Base-by-base conservation (phyloP, 2,329 filamentous ascomycete genomes). In the Xylariaceae sp. region DNA sequence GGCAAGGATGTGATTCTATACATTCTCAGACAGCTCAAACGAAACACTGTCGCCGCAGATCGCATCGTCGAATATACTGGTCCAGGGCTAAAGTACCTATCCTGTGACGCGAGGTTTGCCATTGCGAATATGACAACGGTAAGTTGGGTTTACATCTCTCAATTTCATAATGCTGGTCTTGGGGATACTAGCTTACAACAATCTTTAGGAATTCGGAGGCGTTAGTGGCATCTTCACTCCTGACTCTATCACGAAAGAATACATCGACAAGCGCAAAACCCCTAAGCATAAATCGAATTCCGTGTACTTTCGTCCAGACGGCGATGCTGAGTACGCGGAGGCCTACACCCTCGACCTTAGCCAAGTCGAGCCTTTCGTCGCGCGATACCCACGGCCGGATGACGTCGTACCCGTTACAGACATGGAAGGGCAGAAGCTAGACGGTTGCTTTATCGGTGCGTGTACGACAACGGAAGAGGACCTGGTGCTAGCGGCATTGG, bases 1-100 rank as follows among this genome's bases (percentile, higher is more conserved):
- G 77, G 76, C 0, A 79, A 79, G 55, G 76, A 79, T 48, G 68
- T 74, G 15, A 78, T 79, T 29, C 67, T 78, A 1, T 70, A 78
- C 46, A 72, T 79, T 5, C 53, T 79, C 26, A 63, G 71, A 41
- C 58, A 75, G 40, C 61, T 78, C 23, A 77, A 77, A 61, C 59
- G 76, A 15, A 78, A 79, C 50, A 78, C 75, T 0, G 70, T 77
- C 4, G 76, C 76, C 1, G 68, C 71, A 0, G 71, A 78, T 15
- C 61, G 76, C 3, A 70, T 76, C 6, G 75, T 79, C 2, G 77
- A 79, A 60, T 79, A 75, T 47, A 70, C 65, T 4, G 77, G 77
- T 0, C 69, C 74, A 0, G 75, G 77, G 0, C 56, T 73, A 1
- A 53, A 68, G 23, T 63, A 72, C 47, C 63, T 79, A 2, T 73